phyloP scores from a whole-genome alignment of 352 stramenopile genomes.

The Pythium guiyangense region DNA sequence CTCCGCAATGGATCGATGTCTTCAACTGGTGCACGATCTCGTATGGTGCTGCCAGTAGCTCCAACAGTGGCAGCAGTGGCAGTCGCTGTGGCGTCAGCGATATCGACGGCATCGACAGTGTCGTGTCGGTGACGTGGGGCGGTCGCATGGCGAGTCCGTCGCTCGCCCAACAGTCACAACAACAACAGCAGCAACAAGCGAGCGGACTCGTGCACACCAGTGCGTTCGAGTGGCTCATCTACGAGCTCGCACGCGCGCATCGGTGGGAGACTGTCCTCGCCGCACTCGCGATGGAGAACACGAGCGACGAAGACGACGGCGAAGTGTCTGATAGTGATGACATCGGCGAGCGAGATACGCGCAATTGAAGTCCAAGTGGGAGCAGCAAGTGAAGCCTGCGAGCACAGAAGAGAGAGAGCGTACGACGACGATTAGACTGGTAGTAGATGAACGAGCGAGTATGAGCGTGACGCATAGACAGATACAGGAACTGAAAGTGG shows the following conservation, averaged over 20 bases:
- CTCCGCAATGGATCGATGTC: neutral
- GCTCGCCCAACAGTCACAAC: neutral
- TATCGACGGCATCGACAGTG: neutral
- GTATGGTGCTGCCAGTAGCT: too few species aligned
- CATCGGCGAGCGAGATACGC: neutral
- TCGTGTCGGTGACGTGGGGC: neutral
- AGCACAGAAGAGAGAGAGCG: too few species aligned
- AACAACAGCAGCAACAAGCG: too few species aligned
- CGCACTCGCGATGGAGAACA: neutral
- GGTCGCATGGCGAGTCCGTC: neutral
- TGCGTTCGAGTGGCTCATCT: conserved; percentile 1
- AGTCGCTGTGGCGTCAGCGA: too few species aligned
- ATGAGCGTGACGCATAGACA: too few species aligned
- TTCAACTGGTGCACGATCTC: neutral
- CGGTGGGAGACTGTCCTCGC: neutral
- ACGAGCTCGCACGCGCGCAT: neutral
- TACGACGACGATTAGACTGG: too few species aligned
- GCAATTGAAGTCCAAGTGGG: too few species aligned
- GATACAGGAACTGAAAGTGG: too few species aligned
- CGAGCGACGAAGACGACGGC: neutral
- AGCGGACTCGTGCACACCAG: neutral
- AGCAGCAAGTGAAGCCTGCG: too few species aligned
- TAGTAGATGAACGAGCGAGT: too few species aligned
- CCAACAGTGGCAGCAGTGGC: neutral
- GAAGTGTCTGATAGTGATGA: neutral